Evolutionary conservation across 331 rosid species (phyloP), one percentile per base, ranked within the genome.

Genomic region (Stylosanthes scabra): DNA sequence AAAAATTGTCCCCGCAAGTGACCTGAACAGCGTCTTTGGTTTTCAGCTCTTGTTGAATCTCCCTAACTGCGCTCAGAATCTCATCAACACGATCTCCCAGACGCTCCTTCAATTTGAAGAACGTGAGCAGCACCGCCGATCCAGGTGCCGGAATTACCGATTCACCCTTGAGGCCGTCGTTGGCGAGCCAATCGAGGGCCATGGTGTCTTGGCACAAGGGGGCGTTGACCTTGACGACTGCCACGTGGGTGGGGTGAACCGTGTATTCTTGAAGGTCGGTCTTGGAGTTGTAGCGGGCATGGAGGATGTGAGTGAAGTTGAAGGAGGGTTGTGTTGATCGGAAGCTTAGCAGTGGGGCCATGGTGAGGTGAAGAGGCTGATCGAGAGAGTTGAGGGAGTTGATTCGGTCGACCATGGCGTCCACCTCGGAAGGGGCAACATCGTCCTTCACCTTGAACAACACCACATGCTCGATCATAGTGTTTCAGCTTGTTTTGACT

Each of bases 131-230:
- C 13, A 82, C 1, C 9, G 90, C 88, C 2, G 93, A 87, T 0
- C 87, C 90, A 0, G 85, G 78, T 0, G 82, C 41, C 0, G 71
- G 75, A 15, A 25, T 11, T 11, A 46, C 55, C 70, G 11, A 72
- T 16, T 4, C 9, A 39, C 2, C 83, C 91, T 1, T 46, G 63
- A 25, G 52, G 60, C 14, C 7, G 11, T 55, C 63, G 1, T 80
- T 74, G 27, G 75, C 72, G 68, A 87, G 66, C 93, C 91, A 92
- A 58, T 90, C 96, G 59, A 88, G 86, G 59, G 89, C 97, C 95
- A 93, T 87, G 77, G 51, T 7, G 68, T 90, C 91, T 0, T 78
- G 87, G 66, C 74, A n/a, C 59, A 87, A 69, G 13, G 80, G 86
- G 5, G 66, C 72, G 41, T 82, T 82, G 12, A 63, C 82, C 52